Percentiles rank a stretch among this genome's conserved stretches.
Evolutionary conservation across 495 filamentous ascomycete species (phyloP).

Genomic region (Copromyces sp.): DNA sequence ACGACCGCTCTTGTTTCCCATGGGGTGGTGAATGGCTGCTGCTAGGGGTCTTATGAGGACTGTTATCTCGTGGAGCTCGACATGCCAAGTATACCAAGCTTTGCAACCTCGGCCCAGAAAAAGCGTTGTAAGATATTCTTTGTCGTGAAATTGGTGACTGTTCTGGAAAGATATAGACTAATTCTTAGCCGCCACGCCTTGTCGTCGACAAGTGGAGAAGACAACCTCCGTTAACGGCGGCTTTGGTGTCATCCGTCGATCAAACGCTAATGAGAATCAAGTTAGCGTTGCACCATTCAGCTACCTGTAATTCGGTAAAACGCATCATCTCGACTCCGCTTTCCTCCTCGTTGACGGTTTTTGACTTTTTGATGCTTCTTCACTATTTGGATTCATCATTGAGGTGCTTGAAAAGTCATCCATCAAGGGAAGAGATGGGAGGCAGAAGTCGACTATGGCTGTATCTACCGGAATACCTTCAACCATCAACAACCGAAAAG

Average conservation of each 20-base stretch:
- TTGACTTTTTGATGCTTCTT: neutral
- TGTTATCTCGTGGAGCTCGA: neutral
- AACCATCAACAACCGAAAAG: neutral
- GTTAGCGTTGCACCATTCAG: neutral
- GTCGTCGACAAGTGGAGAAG: neutral
- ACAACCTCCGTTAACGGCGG: neutral
- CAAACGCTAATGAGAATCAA: neutral
- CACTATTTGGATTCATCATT: neutral
- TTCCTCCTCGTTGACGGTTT: neutral
- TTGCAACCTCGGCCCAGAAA: neutral
- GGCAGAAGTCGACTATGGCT: neutral
- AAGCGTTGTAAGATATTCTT: too few species aligned
- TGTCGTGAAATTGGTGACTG: neutral
- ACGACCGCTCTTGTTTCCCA: neutral
- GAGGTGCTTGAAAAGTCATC: neutral
- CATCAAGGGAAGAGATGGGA: neutral
- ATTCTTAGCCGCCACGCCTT: neutral
- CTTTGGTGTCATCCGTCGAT: neutral
- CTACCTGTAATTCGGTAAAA: neutral
- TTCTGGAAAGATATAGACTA: neutral
- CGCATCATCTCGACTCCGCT: neutral
- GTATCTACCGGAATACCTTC: neutral
- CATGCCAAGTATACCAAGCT: neutral
- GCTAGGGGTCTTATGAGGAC: neutral
- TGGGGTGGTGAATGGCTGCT: neutral